Percentiles rank a stretch among this genome's conserved stretches.
Conservation (phyloP, 345 rosid species). For the Acer saccharum region DNA sequence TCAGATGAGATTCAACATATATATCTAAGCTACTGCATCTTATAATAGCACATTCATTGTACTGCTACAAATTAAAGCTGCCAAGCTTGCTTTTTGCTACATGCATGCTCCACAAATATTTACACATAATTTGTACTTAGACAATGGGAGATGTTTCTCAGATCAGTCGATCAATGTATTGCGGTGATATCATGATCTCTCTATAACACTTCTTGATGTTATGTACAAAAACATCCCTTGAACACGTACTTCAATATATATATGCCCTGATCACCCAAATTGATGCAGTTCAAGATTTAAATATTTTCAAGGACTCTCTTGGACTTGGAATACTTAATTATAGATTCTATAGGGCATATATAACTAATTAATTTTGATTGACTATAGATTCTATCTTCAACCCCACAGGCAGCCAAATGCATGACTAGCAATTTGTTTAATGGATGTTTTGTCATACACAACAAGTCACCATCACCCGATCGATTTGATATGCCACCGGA, state of each 20-base stretch:
- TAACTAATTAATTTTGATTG: no score
- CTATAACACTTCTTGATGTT: not conserved
- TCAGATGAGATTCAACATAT: conserved; percentile 8
- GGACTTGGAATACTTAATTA: not conserved
- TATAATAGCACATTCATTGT: not conserved
- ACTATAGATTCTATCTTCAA: not conserved
- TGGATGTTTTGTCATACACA: conserved; percentile 7
- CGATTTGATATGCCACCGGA: not conserved
- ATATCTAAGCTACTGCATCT: not conserved
- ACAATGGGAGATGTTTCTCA: no score
- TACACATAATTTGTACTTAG: not conserved
- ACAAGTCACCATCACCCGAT: not conserved
- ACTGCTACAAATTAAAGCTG: not conserved
- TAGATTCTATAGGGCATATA: not conserved
- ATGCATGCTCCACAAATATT: not conserved
- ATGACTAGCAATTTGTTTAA: not conserved
- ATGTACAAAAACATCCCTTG: not conserved
- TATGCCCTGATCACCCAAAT: not conserved
- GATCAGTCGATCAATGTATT: no score
- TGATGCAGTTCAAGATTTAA: not conserved
- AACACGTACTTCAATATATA: no score
- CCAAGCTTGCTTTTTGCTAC: not conserved
- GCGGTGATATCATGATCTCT: not conserved
- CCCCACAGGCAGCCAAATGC: not conserved
- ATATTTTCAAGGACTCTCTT: not conserved